phyloP scores from a whole-genome alignment of 1,284 basidiomycete species.

The Amylostereum chailletii region DNA sequence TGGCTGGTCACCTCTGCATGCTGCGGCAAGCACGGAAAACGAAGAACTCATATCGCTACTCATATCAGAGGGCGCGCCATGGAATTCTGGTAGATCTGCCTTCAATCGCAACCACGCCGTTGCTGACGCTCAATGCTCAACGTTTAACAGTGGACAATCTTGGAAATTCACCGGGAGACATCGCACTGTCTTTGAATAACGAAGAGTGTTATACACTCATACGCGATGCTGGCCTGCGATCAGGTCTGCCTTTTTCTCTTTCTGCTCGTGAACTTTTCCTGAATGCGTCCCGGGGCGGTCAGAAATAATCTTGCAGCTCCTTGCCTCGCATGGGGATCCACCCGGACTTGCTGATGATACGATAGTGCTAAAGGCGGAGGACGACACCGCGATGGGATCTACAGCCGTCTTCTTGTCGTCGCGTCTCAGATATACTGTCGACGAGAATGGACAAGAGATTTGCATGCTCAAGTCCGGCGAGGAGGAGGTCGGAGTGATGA shows the following conservation, averaged over 20 bases:
- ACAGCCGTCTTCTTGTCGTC: slow-evolving; percentile 72
- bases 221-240: slow-evolving; percentile 80
- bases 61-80: slow-evolving; percentile 79
- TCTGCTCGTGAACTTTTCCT: no score
- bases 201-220: slow-evolving; percentile 65
- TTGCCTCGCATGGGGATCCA: slow-evolving; percentile 35
- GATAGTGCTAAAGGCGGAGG: slow-evolving; percentile 46
- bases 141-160: slow-evolving; percentile 56
- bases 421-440: slow-evolving; percentile 61
- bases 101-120: neutral
- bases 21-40: slow-evolving; percentile 74
- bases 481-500: slow-evolving; percentile 84
- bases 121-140: neutral
- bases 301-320: slow-evolving; percentile 63
- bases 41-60: slow-evolving; percentile 55
- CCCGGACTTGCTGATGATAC: slow-evolving; percentile 29
- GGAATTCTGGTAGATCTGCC: slow-evolving; percentile 70
- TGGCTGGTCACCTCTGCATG: slow-evolving; percentile 82
- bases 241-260: slow-evolving; percentile 40
- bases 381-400: slow-evolving; percentile 65
- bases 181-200: slow-evolving; percentile 82
- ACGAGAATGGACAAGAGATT: slow-evolving; percentile 74
- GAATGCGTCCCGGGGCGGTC: neutral
- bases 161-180: slow-evolving; percentile 80
- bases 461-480: slow-evolving; percentile 68